Percentiles rank a stretch among this genome's conserved stretches.
These are phyloP conservation scores for Hypoxylon subgilvum DNA, from an alignment of 495 filamentous ascomycete species.

Conservation along the genomic window DNA sequence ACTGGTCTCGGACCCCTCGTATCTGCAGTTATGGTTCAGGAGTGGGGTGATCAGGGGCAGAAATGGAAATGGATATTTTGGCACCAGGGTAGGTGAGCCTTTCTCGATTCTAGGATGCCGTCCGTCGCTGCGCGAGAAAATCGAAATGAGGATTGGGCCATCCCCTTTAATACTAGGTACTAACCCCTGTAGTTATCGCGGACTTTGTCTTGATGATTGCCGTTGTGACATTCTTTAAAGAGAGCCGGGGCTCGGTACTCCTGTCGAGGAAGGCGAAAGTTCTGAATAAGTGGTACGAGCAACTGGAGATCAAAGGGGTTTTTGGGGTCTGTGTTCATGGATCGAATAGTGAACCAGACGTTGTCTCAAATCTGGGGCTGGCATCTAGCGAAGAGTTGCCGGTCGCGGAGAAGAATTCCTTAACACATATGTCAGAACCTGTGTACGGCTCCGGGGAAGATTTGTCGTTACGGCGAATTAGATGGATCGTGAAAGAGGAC, in stretches of 20 bases:
- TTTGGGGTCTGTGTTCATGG: conserved; percentile 61
- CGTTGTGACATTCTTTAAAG: conserved; percentile 73
- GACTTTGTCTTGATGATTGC: conserved; percentile 65
- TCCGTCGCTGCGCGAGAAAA: no score
- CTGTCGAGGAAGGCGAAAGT: conserved; percentile 74
- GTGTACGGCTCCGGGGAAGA: conserved; percentile 3
- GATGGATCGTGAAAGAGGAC: conserved; percentile 86
- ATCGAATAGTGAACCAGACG: not conserved
- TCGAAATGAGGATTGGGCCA: no score
- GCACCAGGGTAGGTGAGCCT: conserved; percentile 29
- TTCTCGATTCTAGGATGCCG: no score
- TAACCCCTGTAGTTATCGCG: conserved; percentile 72
- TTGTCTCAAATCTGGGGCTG: not conserved
- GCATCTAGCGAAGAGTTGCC: not conserved
- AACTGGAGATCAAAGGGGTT: conserved; percentile 69
- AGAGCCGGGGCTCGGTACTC: conserved; percentile 83
- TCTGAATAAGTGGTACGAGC: conserved; percentile 82
- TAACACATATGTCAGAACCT: conserved; percentile 37
- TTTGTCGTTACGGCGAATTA: conserved; percentile 61
- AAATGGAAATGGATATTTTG: conserved; percentile 86
- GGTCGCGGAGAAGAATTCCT: conserved; percentile 38
- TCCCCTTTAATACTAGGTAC: no score
- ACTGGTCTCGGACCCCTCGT: conserved; percentile 82
- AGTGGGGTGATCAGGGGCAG: conserved; percentile 39
- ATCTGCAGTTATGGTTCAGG: conserved; percentile 70